Percentiles rank a stretch among this genome's conserved stretches.
phyloP scores from a whole-genome alignment of 805 yeast genomes.

The Yarrowia osloensis region DNA sequence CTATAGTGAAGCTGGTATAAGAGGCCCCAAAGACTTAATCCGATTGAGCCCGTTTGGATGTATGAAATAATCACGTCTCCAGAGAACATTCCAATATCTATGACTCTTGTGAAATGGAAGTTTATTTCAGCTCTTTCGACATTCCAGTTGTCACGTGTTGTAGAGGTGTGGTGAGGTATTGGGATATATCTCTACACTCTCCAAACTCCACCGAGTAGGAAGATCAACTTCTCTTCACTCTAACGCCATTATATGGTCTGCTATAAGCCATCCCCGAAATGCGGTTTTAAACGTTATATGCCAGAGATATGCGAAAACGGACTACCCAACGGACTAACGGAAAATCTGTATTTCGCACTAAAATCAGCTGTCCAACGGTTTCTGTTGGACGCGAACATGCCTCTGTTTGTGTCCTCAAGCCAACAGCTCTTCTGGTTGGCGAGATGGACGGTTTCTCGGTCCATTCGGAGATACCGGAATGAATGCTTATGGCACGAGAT shows the following conservation, averaged over 20 bases:
- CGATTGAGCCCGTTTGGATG: neutral
- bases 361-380: neutral
- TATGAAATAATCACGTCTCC: neutral
- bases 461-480: neutral
- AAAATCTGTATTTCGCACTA: neutral
- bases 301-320: neutral
- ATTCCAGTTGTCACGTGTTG: neutral
- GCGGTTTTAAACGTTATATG: slow-evolving; percentile 4
- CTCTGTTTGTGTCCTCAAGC: neutral
- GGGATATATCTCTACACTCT: neutral
- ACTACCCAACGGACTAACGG: slow-evolving; percentile 3
- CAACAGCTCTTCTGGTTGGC: neutral
- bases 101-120: slow-evolving; percentile 21
- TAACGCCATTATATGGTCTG: neutral
- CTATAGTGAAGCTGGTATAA: too few species aligned
- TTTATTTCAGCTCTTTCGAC: neutral
- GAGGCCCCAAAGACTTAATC: too few species aligned
- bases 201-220: neutral
- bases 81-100: neutral
- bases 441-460: neutral
- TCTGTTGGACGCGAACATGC: neutral
- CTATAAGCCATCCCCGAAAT: neutral
- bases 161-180: neutral
- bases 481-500: neutral
- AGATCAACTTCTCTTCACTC: neutral